Base-by-base conservation (phyloP, 352 stramenopile genomes). In the Phytophthora niederhauseri region DNA sequence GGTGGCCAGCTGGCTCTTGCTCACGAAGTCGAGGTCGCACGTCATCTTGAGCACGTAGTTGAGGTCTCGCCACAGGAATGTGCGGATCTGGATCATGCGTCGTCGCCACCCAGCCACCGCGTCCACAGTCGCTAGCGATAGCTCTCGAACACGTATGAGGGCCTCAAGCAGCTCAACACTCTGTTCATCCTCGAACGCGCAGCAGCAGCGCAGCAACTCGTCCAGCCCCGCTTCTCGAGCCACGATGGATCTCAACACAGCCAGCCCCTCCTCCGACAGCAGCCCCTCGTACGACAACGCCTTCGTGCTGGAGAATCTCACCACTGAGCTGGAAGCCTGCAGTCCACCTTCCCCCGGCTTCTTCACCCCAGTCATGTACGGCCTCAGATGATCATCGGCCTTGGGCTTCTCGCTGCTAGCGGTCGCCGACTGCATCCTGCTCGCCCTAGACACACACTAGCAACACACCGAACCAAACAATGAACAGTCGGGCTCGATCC, bases 31-130 rank as follows among this genome's bases (percentile, higher is more conserved):
- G 1, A 87, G 34, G 51, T 94, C 87, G 48, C 73, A 78, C 6
- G 73, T 73, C 82, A 94, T 91, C 46, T 86, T 84, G 30, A 92
- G 60, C 7, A 87, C 53, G 53, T 94, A 94, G 52, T 94, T 94
- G 14, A 77, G 30, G 30, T 81, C 70, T 15, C 78, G 72, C 85
- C 85, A 93, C 26, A 66, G 45, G 58, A 94, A 94, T 19, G 85
- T 83, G 34, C 76, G 57, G 8, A 68, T 75, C 58, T 84, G 73
- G 12, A 91, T 78, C 82, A 92, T 89, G 45, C 80, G 73, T 4
- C 84, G 68, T 2, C 82, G 72, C 86, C 86, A 93, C 4, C 78
- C 74, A 20, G 84, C 80, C 55, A 93, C 66, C 6, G 80, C 78
- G 52, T 90, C 78, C 15, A 94, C 72, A 6, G 84, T 75, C 12